Percentiles rank a stretch among this genome's conserved stretches.
Conservation (phyloP, 2,329 filamentous ascomycete species). For the Colletotrichum spaethianum region DNA sequence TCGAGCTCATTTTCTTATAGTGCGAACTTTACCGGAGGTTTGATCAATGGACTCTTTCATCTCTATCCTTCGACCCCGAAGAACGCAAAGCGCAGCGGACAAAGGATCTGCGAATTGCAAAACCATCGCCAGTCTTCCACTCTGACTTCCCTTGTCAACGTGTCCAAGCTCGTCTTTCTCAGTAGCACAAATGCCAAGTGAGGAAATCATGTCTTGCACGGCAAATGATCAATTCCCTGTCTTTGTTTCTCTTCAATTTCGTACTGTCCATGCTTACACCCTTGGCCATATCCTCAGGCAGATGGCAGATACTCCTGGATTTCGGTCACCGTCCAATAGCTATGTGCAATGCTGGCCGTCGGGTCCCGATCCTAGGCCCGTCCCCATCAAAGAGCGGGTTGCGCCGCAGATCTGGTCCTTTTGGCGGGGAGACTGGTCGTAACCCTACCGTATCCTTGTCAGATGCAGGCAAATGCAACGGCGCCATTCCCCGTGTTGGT, state of each 20-base stretch:
- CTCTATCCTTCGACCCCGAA: too few relatives aligned
- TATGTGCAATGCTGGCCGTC: not conserved
- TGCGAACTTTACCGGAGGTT: not conserved
- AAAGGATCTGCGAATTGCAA: not conserved
- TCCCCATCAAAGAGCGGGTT: constrained; percentile 6
- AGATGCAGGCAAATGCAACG: constrained; percentile 1
- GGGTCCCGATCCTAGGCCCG: not conserved
- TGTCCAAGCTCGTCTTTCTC: not conserved
- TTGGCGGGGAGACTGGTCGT: constrained; percentile 10
- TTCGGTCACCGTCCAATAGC: not conserved
- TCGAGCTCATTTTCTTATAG: not conserved
- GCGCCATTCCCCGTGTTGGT: constrained; percentile 11
- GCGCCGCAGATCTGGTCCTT: constrained; percentile 1
- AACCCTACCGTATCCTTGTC: not conserved
- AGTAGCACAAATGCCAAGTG: not conserved
- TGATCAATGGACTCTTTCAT: not conserved
- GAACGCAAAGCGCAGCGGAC: not conserved
- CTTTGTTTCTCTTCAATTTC: not conserved
- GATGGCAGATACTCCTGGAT: not conserved
- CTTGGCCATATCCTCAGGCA: not conserved
- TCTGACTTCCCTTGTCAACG: not conserved
- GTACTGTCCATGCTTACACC: not conserved
- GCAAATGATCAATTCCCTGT: not conserved
- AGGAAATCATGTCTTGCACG: too few relatives aligned
- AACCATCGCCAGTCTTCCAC: not conserved